Percentiles rank a stretch among this genome's conserved stretches.
These are phyloP conservation scores for Saccharata proteae DNA, from an alignment of 2,329 filamentous ascomycete genomes.

Conservation along the genomic window DNA sequence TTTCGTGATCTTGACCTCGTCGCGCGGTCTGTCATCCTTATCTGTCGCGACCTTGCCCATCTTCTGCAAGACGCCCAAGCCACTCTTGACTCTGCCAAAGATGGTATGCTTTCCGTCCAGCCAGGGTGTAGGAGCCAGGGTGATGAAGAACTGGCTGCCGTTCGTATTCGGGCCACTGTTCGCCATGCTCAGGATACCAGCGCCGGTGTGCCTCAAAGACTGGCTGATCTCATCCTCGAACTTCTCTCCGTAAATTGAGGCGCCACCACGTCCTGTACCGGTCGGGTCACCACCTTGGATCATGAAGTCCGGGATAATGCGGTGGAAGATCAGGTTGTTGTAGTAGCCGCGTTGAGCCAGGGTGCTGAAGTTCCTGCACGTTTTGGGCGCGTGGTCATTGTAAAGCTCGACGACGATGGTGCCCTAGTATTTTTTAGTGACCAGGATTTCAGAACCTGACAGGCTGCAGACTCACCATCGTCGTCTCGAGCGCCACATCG, in stretches of 20 bases:
- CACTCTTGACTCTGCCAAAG: conserved; percentile 78
- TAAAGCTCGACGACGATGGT: conserved; percentile 82
- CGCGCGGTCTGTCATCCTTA: conserved; percentile 64
- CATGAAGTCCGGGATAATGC: conserved; percentile 95
- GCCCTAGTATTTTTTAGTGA: conserved; percentile 43
- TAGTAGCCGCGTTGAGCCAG: conserved; percentile 80
- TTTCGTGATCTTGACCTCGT: conserved; percentile 69
- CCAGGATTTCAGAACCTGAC: conserved; percentile 9
- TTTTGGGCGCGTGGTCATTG: conserved; percentile 74
- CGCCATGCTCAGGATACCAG: conserved; percentile 91
- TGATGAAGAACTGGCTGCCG: conserved; percentile 92
- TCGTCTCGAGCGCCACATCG: conserved; percentile 70
- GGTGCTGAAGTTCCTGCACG: conserved; percentile 76
- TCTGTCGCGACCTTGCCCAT: conserved; percentile 83
- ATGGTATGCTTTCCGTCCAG: conserved; percentile 95
- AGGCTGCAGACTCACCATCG: conserved; percentile 49
- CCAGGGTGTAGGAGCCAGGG: conserved; percentile 88
- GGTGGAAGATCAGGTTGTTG: conserved; percentile 75
- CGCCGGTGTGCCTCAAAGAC: conserved; percentile 77
- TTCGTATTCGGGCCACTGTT: conserved; percentile 91
- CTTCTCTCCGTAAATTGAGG: conserved; percentile 81
- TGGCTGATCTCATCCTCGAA: conserved; percentile 85
- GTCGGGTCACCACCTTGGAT: conserved; percentile 90
- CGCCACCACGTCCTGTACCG: conserved; percentile 79
- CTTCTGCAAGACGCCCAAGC: conserved; percentile 71